Evolutionary conservation across 2,329 filamentous ascomycete species (phyloP).

Genomic region (Hymenoscyphus linearis): DNA sequence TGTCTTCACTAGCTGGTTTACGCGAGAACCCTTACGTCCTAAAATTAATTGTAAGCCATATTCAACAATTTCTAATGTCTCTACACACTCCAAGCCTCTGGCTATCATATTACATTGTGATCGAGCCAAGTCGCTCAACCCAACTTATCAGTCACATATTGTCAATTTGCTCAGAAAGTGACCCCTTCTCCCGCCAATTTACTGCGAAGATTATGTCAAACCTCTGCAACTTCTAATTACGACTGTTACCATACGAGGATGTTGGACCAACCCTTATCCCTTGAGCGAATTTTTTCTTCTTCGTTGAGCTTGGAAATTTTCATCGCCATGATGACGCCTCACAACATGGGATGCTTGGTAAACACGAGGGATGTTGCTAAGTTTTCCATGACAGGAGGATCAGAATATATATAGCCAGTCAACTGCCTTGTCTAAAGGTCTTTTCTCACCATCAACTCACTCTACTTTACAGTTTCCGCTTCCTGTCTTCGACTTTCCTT

Average conservation of each 20-base stretch:
- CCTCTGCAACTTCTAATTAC: not conserved
- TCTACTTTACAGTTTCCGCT: not conserved
- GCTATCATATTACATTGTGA: slow-evolving; percentile 1
- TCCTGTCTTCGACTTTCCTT: not conserved
- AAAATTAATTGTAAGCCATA: not conserved
- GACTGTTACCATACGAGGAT: not conserved
- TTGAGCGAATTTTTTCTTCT: not conserved
- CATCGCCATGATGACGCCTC: not conserved
- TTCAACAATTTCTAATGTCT: not conserved
- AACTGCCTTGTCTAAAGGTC: not conserved
- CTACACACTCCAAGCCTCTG: not conserved
- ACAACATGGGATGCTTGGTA: not conserved
- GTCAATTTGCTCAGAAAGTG: not conserved
- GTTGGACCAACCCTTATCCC: not conserved
- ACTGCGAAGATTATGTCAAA: not conserved
- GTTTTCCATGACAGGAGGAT: not conserved
- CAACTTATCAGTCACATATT: not conserved
- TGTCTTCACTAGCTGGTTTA: not conserved
- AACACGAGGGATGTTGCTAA: not conserved
- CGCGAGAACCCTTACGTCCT: not conserved
- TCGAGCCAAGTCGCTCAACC: not conserved
- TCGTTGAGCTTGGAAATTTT: not conserved
- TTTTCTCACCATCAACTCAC: not conserved
- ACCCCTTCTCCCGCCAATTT: not conserved
- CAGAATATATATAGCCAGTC: slow-evolving; percentile 1